Evolutionary conservation across 1,284 basidiomycete species (phyloP), one percentile per base, ranked within the genome.

Genomic region (Ceraceosorus guamensis): DNA sequence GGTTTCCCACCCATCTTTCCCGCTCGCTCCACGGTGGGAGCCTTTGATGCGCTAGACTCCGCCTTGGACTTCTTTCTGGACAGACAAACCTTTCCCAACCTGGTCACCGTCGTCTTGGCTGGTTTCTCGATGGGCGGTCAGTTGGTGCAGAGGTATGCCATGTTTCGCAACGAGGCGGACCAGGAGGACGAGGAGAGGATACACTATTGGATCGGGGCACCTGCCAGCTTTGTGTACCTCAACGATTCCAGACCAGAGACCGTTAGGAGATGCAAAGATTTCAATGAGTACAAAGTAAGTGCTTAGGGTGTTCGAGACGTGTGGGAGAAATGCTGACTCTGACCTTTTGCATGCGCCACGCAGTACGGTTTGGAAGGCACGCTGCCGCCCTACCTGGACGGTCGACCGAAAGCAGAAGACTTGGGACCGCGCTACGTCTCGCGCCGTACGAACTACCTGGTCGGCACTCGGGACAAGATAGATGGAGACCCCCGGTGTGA

Each of bases 91-190:
- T 75, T 73, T 52, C 72, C 72, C 1, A 60, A 62, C 16, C 57
- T 75, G 13, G 60, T 63, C 32, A 67, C 57, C 34, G 63, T 75
- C 33, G 67, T 73, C n/a, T 52, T 75, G 2, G 69, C 66, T 14
- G 72, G 72, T 7, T 73, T 73, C 56, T 59, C 54, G 48, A 51
- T 70, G 7, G 72, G 72, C 7, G 72, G 57, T 0, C 70, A 73
- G 57, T 57, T 70, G 3, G 61, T 64, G 13, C 61, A 67, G 32
- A 65, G 71, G 1, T 73, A 72, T 43, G 54, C 68, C 11, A 60
- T 65, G 0, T 62, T 72, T 56, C 59, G 70, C 6, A 46, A 48
- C 46, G 31, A 51, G 2, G 53, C 56, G 39, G 60, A 58, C 1
- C 37, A 46, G 16, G 33, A 68, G 31, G 68, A 70, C 48, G 37